Base-by-base conservation (phyloP, 345 rosid genomes). In the Melastoma malabathricum region DNA sequence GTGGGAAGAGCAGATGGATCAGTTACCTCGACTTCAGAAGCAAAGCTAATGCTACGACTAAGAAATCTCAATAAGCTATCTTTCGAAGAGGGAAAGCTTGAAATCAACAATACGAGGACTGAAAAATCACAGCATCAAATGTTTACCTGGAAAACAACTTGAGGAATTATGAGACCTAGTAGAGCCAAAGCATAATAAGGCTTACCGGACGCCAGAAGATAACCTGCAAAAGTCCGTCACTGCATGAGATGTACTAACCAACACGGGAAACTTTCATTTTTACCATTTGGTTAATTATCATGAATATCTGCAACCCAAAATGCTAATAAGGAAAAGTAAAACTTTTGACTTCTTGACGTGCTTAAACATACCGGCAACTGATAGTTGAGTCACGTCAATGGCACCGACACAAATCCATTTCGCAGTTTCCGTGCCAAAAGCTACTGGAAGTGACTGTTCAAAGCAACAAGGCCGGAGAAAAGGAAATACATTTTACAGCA, bases 321-420 rank as follows among this genome's bases (percentile, higher is more conserved):
- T 29, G 38, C 38, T 29, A 29, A 6, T 29, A 29, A 29, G 1
- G 9, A 29, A 29, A 6, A 29, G 9, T 6, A 29, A 29, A 29
- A 29, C 38, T 10, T 29, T 29, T 29, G 38, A 29, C 38, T 29
- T 29, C 38, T 29, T 29, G 5, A 29, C 9, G 38, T 29, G 38
- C 38, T 29, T 29, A 29, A 45, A 41, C 56, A 39, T 84, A 92
- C 98, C 98, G 31, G 95, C 95, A 44, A 87, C 80, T 52, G 98
- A 87, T 68, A 87, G 46, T 60, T 92, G 98, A 48, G 96, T 92
- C 60, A 92, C 54, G 73, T 92, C 96, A 31, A 92, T 84, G 43
- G 96, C 96, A n/a, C 96, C 90, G 55, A 87, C 96, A 66, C 98
- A 82, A 13, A 92, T 92, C 98, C 98, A 92, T 71, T 92, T 92